Conservation (phyloP, 345 rosid genomes). For the Eucalyptus tenuipes region DNA sequence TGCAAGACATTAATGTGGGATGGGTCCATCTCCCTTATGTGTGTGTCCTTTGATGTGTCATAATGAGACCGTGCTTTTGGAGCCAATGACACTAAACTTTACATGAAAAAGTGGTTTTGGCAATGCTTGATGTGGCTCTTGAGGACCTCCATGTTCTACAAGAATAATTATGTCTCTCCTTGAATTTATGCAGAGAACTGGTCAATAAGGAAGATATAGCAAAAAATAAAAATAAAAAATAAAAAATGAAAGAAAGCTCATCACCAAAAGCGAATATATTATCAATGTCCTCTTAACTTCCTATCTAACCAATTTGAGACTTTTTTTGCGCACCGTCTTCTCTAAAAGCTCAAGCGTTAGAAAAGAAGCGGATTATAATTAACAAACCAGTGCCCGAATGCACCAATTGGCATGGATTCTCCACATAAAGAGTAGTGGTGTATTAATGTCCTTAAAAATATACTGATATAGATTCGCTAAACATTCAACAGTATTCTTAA, state of each 20-base stretch:
- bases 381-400: not conserved
- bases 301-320: not conserved
- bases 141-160: not conserved
- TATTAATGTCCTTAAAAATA: not conserved
- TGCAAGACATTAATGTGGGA: constrained; percentile 5
- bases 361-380: not conserved
- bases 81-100: not conserved
- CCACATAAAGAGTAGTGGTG: not conserved
- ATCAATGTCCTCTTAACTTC: not conserved
- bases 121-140: not conserved
- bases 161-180: not conserved
- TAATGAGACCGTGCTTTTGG: not conserved
- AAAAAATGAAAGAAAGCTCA: not conserved
- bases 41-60: constrained; percentile 3
- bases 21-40: constrained; percentile 12
- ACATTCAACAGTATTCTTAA: not conserved
- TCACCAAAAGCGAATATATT: not conserved
- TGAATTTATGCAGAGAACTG: not conserved
- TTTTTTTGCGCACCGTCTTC: not conserved
- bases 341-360: not conserved
- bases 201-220: not conserved
- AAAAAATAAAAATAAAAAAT: not conserved
- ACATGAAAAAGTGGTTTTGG: not conserved
- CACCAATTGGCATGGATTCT: not conserved
- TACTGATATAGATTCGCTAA: not conserved